These are phyloP conservation scores for Gelatoporia subvermispora DNA, from an alignment of 768 basidiomycete species.

Conservation along the genomic window DNA sequence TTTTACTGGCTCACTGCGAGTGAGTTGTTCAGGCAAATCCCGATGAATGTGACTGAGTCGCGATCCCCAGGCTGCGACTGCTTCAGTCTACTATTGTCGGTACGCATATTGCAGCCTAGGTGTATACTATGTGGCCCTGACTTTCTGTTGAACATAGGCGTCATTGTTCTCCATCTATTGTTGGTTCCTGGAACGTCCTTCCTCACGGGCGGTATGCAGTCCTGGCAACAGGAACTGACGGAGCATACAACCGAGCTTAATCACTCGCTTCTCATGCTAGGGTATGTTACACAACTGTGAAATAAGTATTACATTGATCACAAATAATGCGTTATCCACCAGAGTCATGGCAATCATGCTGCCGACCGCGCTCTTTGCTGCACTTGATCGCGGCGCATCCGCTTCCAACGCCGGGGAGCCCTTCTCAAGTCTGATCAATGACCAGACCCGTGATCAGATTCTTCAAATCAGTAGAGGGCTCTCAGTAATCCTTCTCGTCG, in stretches of 20 bases:
- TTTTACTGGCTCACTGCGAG: conserved; percentile 66
- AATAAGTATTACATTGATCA: background rate
- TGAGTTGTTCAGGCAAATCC: conserved; percentile 31
- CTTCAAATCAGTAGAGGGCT: conserved; percentile 63
- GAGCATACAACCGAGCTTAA: conserved; percentile 64
- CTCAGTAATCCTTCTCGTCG: conserved; percentile 53
- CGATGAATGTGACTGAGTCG: no score
- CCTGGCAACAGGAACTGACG: conserved; percentile 64
- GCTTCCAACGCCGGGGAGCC: conserved; percentile 15
- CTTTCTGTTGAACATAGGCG: no score
- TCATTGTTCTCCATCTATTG: conserved; percentile 68
- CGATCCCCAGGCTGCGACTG: conserved; percentile 56
- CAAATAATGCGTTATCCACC: background rate
- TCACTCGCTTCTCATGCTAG: conserved; percentile 62
- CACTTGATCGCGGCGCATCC: conserved; percentile 36
- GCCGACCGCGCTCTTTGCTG: conserved; percentile 66
- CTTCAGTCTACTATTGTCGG: conserved; percentile 69
- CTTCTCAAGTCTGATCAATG: conserved; percentile 30
- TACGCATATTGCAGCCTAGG: no score
- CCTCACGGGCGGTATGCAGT: conserved; percentile 63
- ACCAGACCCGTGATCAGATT: conserved; percentile 40
- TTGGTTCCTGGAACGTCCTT: conserved; percentile 69
- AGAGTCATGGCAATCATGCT: conserved; percentile 62
- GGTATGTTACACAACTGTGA: conserved; percentile 35
- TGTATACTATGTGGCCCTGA: no score